A percentile compares a stretch with the other conserved stretches of the same genome.
These are phyloP conservation scores for Aspergillus sp. DNA, from an alignment of 2,329 filamentous ascomycete species.

Conservation along the genomic window DNA sequence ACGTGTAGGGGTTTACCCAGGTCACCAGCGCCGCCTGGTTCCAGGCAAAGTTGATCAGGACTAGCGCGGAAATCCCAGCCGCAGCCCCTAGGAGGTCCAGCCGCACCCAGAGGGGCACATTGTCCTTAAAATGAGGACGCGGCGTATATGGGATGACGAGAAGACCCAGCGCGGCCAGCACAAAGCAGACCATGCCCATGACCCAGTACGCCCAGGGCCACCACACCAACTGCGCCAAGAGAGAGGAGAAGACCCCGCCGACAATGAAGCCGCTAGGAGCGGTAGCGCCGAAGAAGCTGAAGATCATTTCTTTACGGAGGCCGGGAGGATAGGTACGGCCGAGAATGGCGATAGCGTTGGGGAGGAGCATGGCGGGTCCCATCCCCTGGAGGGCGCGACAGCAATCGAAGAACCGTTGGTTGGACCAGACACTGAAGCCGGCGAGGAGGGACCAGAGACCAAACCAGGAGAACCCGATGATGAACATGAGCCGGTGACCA, in stretches of 20 bases:
- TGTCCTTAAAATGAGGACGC: constrained; percentile 6
- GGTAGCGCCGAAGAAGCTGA: constrained; percentile 52
- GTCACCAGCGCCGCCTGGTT: constrained; percentile 62
- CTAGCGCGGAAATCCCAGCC: constrained; percentile 54
- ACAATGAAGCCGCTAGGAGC: constrained; percentile 47
- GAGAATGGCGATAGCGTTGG: constrained; percentile 64
- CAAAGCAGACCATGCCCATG: constrained; percentile 35
- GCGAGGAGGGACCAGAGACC: constrained; percentile 37
- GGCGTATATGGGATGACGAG: constrained; percentile 25
- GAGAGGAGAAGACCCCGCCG: constrained; percentile 41
- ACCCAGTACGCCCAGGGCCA: constrained; percentile 55
- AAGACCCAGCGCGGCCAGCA: constrained; percentile 35
- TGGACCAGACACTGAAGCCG: constrained; percentile 34
- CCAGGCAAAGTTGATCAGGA: constrained; percentile 68
- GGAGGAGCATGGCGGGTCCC: constrained; percentile 62
- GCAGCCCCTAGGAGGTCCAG: constrained; percentile 42
- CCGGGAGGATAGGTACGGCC: constrained; percentile 59
- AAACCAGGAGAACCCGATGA: constrained; percentile 39
- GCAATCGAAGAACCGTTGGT: constrained; percentile 51
- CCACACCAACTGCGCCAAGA: constrained; percentile 45
- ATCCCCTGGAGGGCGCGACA: constrained; percentile 54
- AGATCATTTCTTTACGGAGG: constrained; percentile 58
- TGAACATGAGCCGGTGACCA: constrained; percentile 36
- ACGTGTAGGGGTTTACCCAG: constrained; percentile 57
- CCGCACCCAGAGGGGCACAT: constrained; percentile 21